Evolutionary conservation across 2,329 filamentous ascomycete genomes (phyloP).

Genomic region (Aspergillus arachidicola): DNA sequence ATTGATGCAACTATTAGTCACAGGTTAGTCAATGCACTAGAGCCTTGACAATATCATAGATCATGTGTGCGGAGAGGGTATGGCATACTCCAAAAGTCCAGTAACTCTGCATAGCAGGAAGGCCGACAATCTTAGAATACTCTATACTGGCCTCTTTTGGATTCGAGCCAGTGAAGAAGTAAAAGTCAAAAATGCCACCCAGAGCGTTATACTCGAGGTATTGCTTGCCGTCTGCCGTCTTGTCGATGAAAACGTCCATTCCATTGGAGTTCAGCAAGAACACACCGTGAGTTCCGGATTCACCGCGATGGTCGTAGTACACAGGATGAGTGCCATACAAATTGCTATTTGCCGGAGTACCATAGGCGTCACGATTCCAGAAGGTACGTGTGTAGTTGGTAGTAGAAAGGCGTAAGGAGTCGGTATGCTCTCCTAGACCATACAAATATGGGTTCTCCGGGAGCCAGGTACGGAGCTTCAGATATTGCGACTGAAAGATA

Average conservation of each 20-base stretch:
- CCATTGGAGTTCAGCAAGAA: constrained; percentile 73
- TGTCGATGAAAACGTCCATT: constrained; percentile 76
- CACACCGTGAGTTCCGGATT: constrained; percentile 62
- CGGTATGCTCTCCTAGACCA: constrained; percentile 76
- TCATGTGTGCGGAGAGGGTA: neutral
- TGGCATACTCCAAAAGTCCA: constrained; percentile 60
- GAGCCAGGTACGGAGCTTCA: constrained; percentile 71
- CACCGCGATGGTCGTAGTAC: constrained; percentile 71
- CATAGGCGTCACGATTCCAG: constrained; percentile 69
- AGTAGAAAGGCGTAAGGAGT: constrained; percentile 68
- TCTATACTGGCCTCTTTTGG: constrained; percentile 62
- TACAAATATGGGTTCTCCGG: constrained; percentile 72
- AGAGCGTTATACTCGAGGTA: constrained; percentile 80
- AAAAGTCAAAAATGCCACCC: constrained; percentile 75
- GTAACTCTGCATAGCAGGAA: constrained; percentile 65
- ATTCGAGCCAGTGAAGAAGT: constrained; percentile 63
- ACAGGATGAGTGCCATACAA: constrained; percentile 74
- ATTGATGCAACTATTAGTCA: constrained; percentile 55
- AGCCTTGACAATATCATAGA: neutral
- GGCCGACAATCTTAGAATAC: constrained; percentile 60
- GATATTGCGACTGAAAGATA: constrained; percentile 77
- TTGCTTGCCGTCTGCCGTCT: constrained; percentile 60
- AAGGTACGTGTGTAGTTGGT: constrained; percentile 71
- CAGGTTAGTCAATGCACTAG: constrained; percentile 7
- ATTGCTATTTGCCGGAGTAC: constrained; percentile 63